phyloP scores from a whole-genome alignment of 2,329 filamentous ascomycete genomes.

The Chaetothyriales sp. region DNA sequence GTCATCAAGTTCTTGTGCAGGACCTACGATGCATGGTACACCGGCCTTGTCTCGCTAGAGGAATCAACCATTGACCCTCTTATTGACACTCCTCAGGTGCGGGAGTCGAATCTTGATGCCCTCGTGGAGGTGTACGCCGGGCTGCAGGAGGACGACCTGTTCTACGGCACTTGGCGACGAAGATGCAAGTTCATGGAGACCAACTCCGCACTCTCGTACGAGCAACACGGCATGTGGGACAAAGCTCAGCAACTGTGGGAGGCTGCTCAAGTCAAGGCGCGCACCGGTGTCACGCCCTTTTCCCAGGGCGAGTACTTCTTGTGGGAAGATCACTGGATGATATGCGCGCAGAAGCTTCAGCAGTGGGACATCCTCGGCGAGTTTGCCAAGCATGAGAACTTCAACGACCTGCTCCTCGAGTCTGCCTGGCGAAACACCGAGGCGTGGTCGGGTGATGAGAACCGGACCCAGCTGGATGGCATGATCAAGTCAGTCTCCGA shows the following conservation, averaged over 20 bases:
- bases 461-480: conserved; percentile 77
- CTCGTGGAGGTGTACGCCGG: conserved; percentile 85
- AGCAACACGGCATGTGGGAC: conserved; percentile 99
- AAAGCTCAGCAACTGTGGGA: conserved; percentile 97
- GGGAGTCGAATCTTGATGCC: conserved; percentile 91
- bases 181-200: conserved; percentile 95
- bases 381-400: conserved; percentile 96
- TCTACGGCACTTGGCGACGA: conserved; percentile 92
- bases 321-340: conserved; percentile 98
- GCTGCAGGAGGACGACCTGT: conserved; percentile 88
- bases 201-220: conserved; percentile 90
- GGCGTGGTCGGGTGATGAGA: conserved; percentile 77
- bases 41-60: conserved; percentile 79
- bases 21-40: conserved; percentile 95
- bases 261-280: conserved; percentile 88
- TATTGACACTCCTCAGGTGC: conserved; percentile 67
- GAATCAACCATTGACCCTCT: conserved; percentile 73
- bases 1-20: conserved; percentile 90
- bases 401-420: conserved; percentile 89
- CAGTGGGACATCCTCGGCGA: conserved; percentile 98
- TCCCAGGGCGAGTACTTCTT: conserved; percentile 96
- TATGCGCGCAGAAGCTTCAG: conserved; percentile 94
- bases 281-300: conserved; percentile 90
- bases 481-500: conserved; percentile 97
- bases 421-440: conserved; percentile 93